phyloP scores from a whole-genome alignment of 345 rosid genomes.

The Linum lewisii region DNA sequence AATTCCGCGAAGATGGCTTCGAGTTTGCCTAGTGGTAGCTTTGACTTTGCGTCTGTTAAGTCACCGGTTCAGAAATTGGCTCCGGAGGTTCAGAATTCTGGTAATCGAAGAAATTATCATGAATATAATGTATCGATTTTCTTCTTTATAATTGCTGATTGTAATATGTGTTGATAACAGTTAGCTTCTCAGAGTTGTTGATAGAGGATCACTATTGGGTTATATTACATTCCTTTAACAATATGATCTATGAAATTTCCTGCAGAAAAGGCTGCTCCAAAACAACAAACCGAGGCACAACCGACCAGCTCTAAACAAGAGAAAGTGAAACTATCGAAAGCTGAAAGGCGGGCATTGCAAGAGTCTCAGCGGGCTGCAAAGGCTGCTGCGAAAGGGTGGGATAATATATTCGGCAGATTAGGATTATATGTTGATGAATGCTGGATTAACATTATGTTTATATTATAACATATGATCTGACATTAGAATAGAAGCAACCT shows the following conservation, averaged over 20 bases:
- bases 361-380: slow-evolving; percentile 27
- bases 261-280: slow-evolving; percentile 14
- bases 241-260: not conserved
- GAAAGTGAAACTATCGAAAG: slow-evolving; percentile 19
- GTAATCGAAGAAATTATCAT: slow-evolving; percentile 21
- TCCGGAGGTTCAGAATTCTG: slow-evolving; percentile 19
- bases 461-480: too few species aligned
- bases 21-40: slow-evolving; percentile 66
- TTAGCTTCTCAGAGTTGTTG: too few species aligned
- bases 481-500: not conserved
- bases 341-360: slow-evolving; percentile 29
- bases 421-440: too few species aligned
- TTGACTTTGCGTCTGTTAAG: slow-evolving; percentile 47
- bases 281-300: slow-evolving; percentile 7
- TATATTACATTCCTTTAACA: too few species aligned
- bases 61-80: slow-evolving; percentile 15
- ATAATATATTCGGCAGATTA: not conserved
- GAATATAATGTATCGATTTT: too few species aligned
- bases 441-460: too few species aligned
- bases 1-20: slow-evolving; percentile 50
- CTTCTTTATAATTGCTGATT: too few species aligned
- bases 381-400: slow-evolving; percentile 26
- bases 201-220: too few species aligned
- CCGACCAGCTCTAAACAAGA: slow-evolving; percentile 8
- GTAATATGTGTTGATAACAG: too few species aligned